These are phyloP conservation scores for Metschnikowia baotianmanensis DNA, from an alignment of 805 yeast species.

Conservation along the genomic window DNA sequence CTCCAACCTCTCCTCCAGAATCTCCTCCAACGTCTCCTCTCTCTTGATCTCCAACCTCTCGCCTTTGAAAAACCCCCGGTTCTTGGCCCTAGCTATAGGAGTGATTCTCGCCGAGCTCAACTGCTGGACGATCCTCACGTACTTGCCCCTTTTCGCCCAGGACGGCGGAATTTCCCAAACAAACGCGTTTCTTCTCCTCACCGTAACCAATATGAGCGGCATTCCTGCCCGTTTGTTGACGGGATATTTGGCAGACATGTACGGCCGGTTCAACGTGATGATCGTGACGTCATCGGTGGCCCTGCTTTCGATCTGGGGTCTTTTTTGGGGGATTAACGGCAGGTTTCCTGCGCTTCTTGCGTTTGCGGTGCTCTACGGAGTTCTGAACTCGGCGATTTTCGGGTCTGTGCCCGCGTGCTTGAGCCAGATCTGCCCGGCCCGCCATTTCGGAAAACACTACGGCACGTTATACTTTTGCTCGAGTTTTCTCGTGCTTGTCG, in stretches of 20 bases:
- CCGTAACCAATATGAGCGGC: conserved; percentile 48
- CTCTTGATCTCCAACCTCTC: conserved; percentile 16
- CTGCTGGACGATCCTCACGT: conserved; percentile 47
- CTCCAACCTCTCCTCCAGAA: too few species aligned
- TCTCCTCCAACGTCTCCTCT: too few species aligned
- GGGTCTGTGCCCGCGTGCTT: conserved; percentile 68
- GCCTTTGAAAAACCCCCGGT: conserved; percentile 43
- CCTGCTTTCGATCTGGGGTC: conserved; percentile 30
- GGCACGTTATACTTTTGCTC: conserved; percentile 54
- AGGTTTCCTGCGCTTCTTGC: conserved; percentile 38
- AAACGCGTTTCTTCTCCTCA: conserved; percentile 46
- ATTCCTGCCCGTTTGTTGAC: conserved; percentile 33
- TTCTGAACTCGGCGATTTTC: conserved; percentile 60
- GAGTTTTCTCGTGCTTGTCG: conserved; percentile 13
- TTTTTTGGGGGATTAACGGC: conserved; percentile 29
- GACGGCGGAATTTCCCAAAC: conserved; percentile 44
- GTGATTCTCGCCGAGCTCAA: conserved; percentile 47
- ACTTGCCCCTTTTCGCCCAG: conserved; percentile 51
- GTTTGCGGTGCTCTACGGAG: conserved; percentile 57
- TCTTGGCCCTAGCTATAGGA: conserved; percentile 40
- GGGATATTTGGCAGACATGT: conserved; percentile 29
- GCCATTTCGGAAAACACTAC: conserved; percentile 64
- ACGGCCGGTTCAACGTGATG: conserved; percentile 55
- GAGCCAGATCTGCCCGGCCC: conserved; percentile 57
- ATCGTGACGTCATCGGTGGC: conserved; percentile 31